These are phyloP conservation scores for Physocladia obscura DNA, from an alignment of 192 early-diverging fungal species.

Conservation along the genomic window DNA sequence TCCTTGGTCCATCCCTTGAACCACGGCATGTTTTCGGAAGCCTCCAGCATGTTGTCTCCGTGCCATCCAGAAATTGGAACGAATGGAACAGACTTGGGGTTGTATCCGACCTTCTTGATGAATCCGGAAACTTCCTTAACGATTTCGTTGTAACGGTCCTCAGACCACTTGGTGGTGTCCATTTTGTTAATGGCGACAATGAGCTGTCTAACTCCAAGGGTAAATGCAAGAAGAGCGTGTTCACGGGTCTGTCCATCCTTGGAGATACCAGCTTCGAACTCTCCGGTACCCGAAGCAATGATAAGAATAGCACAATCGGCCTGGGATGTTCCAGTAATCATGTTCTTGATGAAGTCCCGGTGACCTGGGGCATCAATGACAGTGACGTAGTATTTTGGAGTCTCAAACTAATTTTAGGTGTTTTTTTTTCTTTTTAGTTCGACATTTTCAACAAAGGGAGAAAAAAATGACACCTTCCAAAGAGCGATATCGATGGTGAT, in stretches of 20 bases:
- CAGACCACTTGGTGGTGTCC: conserved; percentile 94
- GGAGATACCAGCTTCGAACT: conserved; percentile 97
- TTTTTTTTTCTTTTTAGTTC: not conserved
- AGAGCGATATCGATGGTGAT: conserved; percentile 99
- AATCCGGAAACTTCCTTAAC: conserved; percentile 91
- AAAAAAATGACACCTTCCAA: conserved; percentile 62
- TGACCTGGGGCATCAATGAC: conserved; percentile 99
- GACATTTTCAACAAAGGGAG: not conserved
- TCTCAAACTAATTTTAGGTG: conserved; percentile 67
- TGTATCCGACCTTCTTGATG: conserved; percentile 97
- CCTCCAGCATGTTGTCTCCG: conserved; percentile 98
- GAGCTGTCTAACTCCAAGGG: conserved; percentile 97
- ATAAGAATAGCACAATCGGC: conserved; percentile 97
- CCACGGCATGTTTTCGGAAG: conserved; percentile 92
- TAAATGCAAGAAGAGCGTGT: conserved; percentile 96
- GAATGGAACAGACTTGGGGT: conserved; percentile 88
- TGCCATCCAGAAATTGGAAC: conserved; percentile 98
- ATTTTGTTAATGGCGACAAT: conserved; percentile 99
- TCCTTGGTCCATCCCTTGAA: conserved; percentile 97
- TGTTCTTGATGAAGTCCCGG: conserved; percentile 99
- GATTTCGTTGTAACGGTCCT: conserved; percentile 95
- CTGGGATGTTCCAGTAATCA: conserved; percentile 95
- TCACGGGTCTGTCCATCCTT: conserved; percentile 99
- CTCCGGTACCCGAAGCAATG: conserved; percentile 87
- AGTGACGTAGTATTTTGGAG: conserved; percentile 94